Base-by-base conservation (phyloP, 345 rosid species). In the Ailanthus altissimus region DNA sequence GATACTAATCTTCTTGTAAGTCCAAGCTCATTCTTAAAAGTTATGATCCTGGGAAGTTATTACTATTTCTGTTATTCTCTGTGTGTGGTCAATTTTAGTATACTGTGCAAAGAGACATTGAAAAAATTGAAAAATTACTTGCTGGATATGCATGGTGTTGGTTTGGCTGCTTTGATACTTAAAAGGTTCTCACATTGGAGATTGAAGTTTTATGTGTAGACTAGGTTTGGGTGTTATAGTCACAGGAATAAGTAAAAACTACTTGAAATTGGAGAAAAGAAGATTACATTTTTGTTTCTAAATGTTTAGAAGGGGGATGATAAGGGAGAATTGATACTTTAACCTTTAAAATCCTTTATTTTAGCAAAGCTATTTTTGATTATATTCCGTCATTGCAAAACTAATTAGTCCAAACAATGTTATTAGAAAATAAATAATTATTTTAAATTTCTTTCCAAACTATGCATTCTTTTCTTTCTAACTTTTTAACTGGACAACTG, bases 1-100 rank as follows among this genome's bases (percentile, higher is more conserved):
- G 99, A 95, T 83, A 87, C 89, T 69, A 88, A 90, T 82, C 93
- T 96, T 32, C 81, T 21, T 46, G 99, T 96, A 89, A 88, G 94
- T 84, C 43, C 54, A 74, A 28, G 42, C 46, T 75, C 40, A 32
- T 61, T 72, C 28, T 74, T 0, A n/a, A 36, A 28, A 51, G 23
- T 25, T 16, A 23, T 14, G 21, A 14, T 64, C 72, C 6, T 74
- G 40, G 54, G 16, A 20, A 72, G 32, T 56, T 66, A 4, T 47
- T 54, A n/a, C n/a, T 60, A 56, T 51, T 53, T 38, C 42, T 25
- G 61, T 51, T 65, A 23, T 40, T 16, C 64, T 53, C 12, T 23
- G 49, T 67, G 13, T 76, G 49, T 74, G 46, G 69, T 28, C 70
- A 62, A 45, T 32, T 7, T n/a, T 73, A 58, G 65, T 23, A 45